Base-by-base conservation (phyloP, 2,329 filamentous ascomycete genomes). In the Trichoderma sp. region DNA sequence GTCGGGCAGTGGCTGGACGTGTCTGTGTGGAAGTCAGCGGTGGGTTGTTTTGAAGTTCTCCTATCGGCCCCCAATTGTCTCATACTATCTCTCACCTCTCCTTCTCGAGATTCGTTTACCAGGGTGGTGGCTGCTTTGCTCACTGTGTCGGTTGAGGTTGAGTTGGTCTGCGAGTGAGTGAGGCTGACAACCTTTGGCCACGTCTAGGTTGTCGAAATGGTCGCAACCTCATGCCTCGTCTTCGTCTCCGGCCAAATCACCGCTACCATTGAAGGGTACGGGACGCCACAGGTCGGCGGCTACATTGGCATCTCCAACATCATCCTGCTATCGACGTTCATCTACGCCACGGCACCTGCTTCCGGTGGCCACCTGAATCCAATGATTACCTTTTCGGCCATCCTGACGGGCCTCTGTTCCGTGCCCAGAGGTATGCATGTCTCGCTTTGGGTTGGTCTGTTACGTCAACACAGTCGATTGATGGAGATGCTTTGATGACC, bases 291-390 rank as follows among this genome's bases (percentile, higher is more conserved):
- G 48, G 63, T 74, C 3, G 72, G 71, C 1, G 72, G 68, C 7
- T 77, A 76, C 58, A 72, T 76, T 17, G 75, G 76, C 15, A 71
- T 82, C 44, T 74, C 74, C 64, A 82, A 77, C 66, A 70, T 74
- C 12, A 67, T 79, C 24, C 68, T 81, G 54, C 72, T 83, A 17
- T 72, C 81, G 0, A 69, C 82, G 1, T 80, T 84, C 69, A 82
- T 85, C 54, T 83, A 80, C 68, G 78, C 78, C 9, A 79, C 80
- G 15, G 79, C 77, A 5, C 79, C 82, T 0, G 78, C 80, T 0
- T 81, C 79, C 3, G 82, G 83, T 45, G 83, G 80, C 1, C 83
- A 85, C 69, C 72, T 85, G 63, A 85, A 83, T 68, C 83, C 83
- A 1, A 73, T 80, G 39, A 83, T 86, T 66, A 84, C 82, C 0